phyloP scores from a whole-genome alignment of 768 basidiomycete genomes.

The Mycena olivaceomarginata region DNA sequence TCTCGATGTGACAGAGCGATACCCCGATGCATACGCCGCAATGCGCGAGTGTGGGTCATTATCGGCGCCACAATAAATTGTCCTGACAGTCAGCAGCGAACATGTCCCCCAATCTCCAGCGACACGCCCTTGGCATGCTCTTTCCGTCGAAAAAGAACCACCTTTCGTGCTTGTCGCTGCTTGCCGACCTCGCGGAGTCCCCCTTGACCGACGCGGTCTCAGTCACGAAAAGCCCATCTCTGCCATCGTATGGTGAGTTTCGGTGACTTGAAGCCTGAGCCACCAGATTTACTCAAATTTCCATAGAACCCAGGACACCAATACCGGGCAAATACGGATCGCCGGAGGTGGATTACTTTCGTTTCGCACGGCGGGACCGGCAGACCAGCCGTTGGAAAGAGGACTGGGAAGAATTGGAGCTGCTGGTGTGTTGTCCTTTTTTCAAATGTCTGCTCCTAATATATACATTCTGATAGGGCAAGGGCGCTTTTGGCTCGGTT shows the following conservation, averaged over 20 bases:
- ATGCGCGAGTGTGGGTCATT: constrained; percentile 71
- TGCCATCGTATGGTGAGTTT: constrained; percentile 51
- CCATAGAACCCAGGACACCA: constrained; percentile 69
- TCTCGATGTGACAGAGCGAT: constrained; percentile 76
- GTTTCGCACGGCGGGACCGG: constrained; percentile 62
- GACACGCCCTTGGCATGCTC: constrained; percentile 77
- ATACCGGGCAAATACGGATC: constrained; percentile 70
- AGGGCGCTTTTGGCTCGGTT: constrained; percentile 95
- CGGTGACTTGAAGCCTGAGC: neutral
- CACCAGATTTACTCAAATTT: constrained; percentile 15
- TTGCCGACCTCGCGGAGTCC: constrained; percentile 73
- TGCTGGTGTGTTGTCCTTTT: constrained; percentile 70
- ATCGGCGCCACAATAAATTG: neutral
- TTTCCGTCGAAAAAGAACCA: constrained; percentile 73
- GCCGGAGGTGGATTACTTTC: constrained; percentile 82
- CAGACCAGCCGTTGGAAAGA: constrained; percentile 91
- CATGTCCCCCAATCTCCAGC: constrained; percentile 71
- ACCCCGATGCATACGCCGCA: constrained; percentile 73
- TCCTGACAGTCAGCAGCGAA: constrained; percentile 60
- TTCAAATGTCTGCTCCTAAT: neutral
- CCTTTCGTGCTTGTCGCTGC: constrained; percentile 73
- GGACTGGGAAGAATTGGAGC: constrained; percentile 95
- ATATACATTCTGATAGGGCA: constrained; percentile 70
- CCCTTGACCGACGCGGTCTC: constrained; percentile 53
- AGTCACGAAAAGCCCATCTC: constrained; percentile 51